Percentiles rank a stretch among this genome's conserved stretches.
phyloP scores from a whole-genome alignment of 192 early-diverging fungal species.

The Spinellus fusiger region DNA sequence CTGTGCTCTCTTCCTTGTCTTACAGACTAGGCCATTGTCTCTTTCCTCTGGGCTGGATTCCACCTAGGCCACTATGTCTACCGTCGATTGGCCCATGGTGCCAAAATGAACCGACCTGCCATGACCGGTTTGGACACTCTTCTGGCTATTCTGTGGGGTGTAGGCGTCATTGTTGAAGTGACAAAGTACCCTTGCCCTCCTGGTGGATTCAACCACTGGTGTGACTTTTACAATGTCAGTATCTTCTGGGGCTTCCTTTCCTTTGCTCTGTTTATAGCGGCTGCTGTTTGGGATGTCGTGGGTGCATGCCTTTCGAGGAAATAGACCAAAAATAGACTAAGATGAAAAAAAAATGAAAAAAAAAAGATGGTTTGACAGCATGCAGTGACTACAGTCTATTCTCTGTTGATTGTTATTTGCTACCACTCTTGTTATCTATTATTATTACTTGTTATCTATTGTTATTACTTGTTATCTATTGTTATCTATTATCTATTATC shows the following conservation, averaged over 20 bases:
- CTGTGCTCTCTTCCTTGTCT: neutral
- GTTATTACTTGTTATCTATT: no score
- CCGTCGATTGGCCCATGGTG: constrained; percentile 11
- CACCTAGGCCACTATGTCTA: constrained; percentile 12
- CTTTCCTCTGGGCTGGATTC: constrained; percentile 13
- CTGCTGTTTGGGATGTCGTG: constrained; percentile 25
- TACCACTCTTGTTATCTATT: neutral
- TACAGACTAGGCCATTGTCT: constrained; percentile 12
- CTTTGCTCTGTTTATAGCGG: constrained; percentile 18
- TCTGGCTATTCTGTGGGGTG: constrained; percentile 31
- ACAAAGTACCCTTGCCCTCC: constrained; percentile 15
- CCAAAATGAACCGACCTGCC: constrained; percentile 25
- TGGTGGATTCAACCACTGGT: constrained; percentile 26
- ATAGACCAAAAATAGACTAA: neutral
- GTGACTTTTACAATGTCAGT: constrained; percentile 36
- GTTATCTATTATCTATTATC: no score
- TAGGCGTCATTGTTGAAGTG: constrained; percentile 24
- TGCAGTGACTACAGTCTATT: neutral
- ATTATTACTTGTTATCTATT: neutral
- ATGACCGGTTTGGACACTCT: constrained; percentile 23
- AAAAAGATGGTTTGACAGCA: neutral
- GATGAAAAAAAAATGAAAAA: neutral
- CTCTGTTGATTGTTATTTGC: neutral
- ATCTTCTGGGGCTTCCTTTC: constrained; percentile 34
- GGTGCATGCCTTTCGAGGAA: constrained; percentile 13